Evolutionary conservation across 1,284 basidiomycete species (phyloP), one percentile per base, ranked within the genome.

Genomic region (Cryptococcus sp.): DNA sequence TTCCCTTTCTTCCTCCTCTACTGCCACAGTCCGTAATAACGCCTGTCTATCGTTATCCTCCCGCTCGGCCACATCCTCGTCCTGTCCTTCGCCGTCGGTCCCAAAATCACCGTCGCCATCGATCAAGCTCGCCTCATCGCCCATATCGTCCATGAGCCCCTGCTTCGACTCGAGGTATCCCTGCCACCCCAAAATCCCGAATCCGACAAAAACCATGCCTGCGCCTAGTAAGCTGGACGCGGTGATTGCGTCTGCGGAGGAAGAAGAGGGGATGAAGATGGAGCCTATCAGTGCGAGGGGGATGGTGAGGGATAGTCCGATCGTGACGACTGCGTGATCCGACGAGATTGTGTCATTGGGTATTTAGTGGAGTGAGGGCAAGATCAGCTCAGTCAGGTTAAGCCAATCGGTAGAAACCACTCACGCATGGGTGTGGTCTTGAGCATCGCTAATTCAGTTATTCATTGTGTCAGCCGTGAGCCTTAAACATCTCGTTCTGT

Each of bases 271-370:
- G 5, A 78, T 58, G 49, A 79, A 57, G 30, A 77, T 48, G 22
- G 75, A 73, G 17, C 74, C 75, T n/a, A 75, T 41, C 20, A 80
- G 63, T 16, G 79, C 75, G n/a, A 79, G 67, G 0, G 79, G 79
- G 71, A 98, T 96, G 0, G 96, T 98, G n/a, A 99, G 83, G 57
- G 89, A 92, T 19, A 99, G 83, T 17, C 96, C 95, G 58, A 99
- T 83, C 0, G 95, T 99, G 15, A 92, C 93, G 22, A 95, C 89
- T 64, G 77, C 52, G 6, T 17, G 20, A 11, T 16, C 30, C 22
- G 23, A 19, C 13, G 27, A 50, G 20, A 2, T 25, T 40, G 30
- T 2, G 41, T 35, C 3, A n/a, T 39, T 51, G 38, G 16, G 27
- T 15, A 23, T 17, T 3, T 3, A 42, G 19, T 17, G 17, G 22